These are phyloP conservation scores for Typha latifolia DNA, from an alignment of 176 grass and related monocot genomes.

Conservation along the genomic window DNA sequence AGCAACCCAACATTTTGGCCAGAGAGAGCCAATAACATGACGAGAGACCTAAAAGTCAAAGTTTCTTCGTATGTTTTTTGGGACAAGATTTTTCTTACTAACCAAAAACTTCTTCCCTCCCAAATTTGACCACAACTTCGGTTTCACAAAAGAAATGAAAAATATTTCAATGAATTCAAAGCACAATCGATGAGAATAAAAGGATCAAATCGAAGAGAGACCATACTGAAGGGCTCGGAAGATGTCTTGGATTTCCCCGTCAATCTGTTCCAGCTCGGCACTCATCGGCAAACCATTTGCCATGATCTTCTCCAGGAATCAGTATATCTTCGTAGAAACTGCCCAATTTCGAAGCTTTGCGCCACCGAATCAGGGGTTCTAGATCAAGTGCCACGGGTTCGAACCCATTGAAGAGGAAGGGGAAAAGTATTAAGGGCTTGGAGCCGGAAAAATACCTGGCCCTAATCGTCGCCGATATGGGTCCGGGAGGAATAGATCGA, in stretches of 20 bases:
- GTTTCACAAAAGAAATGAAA: background rate
- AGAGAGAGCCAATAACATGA: too few species aligned
- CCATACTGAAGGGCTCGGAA: slow-evolving; percentile 94
- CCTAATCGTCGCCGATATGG: background rate
- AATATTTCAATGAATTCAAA: background rate
- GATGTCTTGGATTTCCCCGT: slow-evolving; percentile 95
- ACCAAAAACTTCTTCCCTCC: too few species aligned
- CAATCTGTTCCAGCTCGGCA: slow-evolving; percentile 82
- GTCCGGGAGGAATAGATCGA: background rate
- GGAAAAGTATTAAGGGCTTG: background rate
- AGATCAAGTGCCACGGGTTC: background rate
- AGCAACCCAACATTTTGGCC: too few species aligned
- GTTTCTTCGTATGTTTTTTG: too few species aligned
- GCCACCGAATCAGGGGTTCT: background rate
- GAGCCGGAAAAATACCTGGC: background rate
- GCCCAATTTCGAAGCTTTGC: background rate
- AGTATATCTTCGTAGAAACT: background rate
- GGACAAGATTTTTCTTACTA: too few species aligned
- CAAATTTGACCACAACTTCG: too few species aligned
- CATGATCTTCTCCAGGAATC: slow-evolving; percentile 27
- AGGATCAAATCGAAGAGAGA: background rate
- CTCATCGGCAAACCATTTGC: slow-evolving; percentile 81
- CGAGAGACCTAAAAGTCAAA: too few species aligned
- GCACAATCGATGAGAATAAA: background rate
- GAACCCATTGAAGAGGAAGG: background rate